Evolutionary conservation across 2,329 filamentous ascomycete genomes (phyloP).

Genomic region (Aureobasidium sp.): DNA sequence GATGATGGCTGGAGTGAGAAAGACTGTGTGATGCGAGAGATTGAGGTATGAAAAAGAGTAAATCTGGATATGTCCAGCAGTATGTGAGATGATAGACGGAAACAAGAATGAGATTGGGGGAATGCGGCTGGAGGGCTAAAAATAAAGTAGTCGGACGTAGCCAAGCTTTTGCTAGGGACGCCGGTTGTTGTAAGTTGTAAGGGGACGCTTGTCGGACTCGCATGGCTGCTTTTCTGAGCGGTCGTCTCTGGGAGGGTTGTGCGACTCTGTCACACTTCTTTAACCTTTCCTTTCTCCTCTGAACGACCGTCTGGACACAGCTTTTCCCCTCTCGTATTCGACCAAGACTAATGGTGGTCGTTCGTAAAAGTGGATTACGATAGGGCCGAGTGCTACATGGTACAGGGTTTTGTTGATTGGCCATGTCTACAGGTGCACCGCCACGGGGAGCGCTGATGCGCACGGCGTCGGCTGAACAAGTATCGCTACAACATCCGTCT

Average conservation of each 20-base stretch:
- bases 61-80: neutral
- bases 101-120: neutral
- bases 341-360: neutral
- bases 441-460: constrained; percentile 9
- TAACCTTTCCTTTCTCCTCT: neutral
- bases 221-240: neutral
- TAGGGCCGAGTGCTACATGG: neutral
- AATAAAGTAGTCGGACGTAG: neutral
- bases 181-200: neutral
- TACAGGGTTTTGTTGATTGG: neutral
- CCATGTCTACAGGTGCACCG: neutral
- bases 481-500: constrained; percentile 12
- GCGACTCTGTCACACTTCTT: neutral
- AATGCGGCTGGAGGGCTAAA: neutral
- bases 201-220: neutral
- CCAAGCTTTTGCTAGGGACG: neutral
- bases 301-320: neutral
- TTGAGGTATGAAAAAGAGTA: neutral
- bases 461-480: constrained; percentile 14
- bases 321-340: neutral
- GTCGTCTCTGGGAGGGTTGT: neutral
- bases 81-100: neutral
- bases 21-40: neutral
- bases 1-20: neutral
- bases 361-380: neutral